Conservation (phyloP, 169 alveolate species). For the Plasmodium adleri region DNA sequence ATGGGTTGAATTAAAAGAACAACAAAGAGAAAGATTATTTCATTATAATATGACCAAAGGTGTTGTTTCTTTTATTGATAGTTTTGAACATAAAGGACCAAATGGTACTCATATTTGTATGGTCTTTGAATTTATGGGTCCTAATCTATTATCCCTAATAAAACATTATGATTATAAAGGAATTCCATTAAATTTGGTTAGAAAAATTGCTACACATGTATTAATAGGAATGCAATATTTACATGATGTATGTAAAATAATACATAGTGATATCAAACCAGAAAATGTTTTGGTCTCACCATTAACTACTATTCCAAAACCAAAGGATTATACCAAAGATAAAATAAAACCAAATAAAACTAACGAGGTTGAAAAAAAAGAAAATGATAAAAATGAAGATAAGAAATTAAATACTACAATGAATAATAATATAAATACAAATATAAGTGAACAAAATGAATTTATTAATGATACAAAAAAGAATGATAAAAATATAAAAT, state of each 20-base stretch:
- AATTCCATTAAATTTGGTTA: slow-evolving; percentile 93
- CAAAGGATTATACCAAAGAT: slow-evolving; percentile 35
- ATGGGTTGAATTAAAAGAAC: slow-evolving; percentile 86
- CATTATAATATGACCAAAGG: slow-evolving; percentile 86
- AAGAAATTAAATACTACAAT: neutral
- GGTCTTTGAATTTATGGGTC: slow-evolving; percentile 99
- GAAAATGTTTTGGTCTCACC: slow-evolving; percentile 95
- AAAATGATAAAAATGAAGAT: neutral
- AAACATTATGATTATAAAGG: slow-evolving; percentile 97
- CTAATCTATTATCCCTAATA: slow-evolving; percentile 96
- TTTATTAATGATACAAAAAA: too few relatives aligned
- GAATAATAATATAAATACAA: neutral
- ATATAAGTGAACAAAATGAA: slow-evolving; percentile 12
- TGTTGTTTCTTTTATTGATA: slow-evolving; percentile 95
- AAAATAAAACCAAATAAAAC: neutral
- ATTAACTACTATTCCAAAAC: slow-evolving; percentile 37
- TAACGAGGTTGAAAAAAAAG: neutral
- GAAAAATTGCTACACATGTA: slow-evolving; percentile 96
- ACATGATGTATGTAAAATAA: slow-evolving; percentile 96
- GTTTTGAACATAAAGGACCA: slow-evolving; percentile 96
- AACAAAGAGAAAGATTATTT: slow-evolving; percentile 74
- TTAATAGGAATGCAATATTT: slow-evolving; percentile 98
- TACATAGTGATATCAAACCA: slow-evolving; percentile 99
- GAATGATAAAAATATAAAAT: neutral
- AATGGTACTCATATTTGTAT: slow-evolving; percentile 98